Percentiles rank a stretch among this genome's conserved stretches.
Evolutionary conservation across 441 rosid genomes (phyloP).

Genomic region (Croton setiger): DNA sequence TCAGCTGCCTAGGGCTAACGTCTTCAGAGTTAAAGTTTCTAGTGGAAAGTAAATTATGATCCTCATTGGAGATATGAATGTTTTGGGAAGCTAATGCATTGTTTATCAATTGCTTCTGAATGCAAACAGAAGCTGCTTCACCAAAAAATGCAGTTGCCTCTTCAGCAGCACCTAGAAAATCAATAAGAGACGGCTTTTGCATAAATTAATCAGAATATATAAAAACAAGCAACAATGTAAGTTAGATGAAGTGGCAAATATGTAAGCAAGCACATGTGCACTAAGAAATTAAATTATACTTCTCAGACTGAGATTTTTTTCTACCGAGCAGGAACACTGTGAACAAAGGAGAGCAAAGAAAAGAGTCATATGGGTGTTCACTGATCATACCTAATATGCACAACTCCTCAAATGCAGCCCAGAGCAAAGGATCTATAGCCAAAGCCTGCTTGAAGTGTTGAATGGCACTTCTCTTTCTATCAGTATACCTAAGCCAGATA

Average conservation of each 20-base stretch:
- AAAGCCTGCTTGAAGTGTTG: constrained; percentile 84
- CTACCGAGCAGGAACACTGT: background rate
- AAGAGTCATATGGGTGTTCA: constrained; percentile 6
- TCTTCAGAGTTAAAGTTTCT: constrained; percentile 53
- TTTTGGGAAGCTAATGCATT: constrained; percentile 44
- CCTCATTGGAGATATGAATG: constrained; percentile 50
- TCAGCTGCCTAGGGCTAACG: constrained; percentile 60
- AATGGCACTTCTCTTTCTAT: constrained; percentile 73
- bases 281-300: background rate
- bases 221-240: too few relatives aligned
- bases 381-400: constrained; percentile 71
- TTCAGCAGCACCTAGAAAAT: constrained; percentile 75
- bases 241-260: background rate
- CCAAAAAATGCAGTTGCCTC: constrained; percentile 81
- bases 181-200: constrained; percentile 1
- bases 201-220: background rate
- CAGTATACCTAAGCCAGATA: constrained; percentile 71
- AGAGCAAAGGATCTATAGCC: constrained; percentile 80
- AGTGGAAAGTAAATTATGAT: constrained; percentile 39
- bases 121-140: constrained; percentile 73
- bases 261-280: constrained; percentile 4
- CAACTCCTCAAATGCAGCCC: constrained; percentile 95
- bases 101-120: constrained; percentile 74
- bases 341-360: constrained; percentile 4
- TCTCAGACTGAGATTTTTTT: constrained; percentile 4